These are phyloP conservation scores for Phtheirospermum japonicum DNA, from an alignment of 257 asterid genomes.

Conservation along the genomic window DNA sequence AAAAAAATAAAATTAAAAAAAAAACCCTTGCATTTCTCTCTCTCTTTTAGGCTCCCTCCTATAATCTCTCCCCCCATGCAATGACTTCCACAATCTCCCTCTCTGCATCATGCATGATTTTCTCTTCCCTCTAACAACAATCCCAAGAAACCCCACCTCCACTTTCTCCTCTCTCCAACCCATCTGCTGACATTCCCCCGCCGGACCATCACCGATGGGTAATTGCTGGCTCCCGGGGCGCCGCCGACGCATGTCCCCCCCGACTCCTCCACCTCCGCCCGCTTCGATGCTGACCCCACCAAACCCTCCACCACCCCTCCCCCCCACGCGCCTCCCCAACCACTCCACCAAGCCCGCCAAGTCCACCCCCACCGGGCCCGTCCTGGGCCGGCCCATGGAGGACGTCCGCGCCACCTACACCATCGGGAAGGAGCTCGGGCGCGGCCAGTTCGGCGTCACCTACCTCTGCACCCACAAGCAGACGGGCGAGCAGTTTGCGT, in stretches of 20 bases:
- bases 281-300: neutral
- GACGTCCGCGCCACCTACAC: slow-evolving; percentile 53
- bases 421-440: slow-evolving; percentile 84
- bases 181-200: neutral
- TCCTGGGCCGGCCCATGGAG: slow-evolving; percentile 85
- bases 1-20: neutral
- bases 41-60: neutral
- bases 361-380: slow-evolving; percentile 52
- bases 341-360: slow-evolving; percentile 41
- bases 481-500: slow-evolving; percentile 70
- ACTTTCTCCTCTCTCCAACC: slow-evolving; percentile 25
- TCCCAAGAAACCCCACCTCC: slow-evolving; percentile 17
- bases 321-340: slow-evolving; percentile 25
- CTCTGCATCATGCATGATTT: neutral
- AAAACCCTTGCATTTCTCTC: neutral
- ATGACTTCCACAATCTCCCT: neutral
- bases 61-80: neutral
- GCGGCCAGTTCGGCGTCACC: slow-evolving; percentile 90
- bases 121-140: neutral
- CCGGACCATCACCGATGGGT: slow-evolving; percentile 41
- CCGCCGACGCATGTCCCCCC: slow-evolving; percentile 34
- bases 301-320: slow-evolving; percentile 17
- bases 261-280: slow-evolving; percentile 2
- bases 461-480: slow-evolving; percentile 74
- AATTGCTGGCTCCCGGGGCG: slow-evolving; percentile 60